Evolutionary conservation across 345 rosid genomes (phyloP).

Genomic region (Salix udensis): DNA sequence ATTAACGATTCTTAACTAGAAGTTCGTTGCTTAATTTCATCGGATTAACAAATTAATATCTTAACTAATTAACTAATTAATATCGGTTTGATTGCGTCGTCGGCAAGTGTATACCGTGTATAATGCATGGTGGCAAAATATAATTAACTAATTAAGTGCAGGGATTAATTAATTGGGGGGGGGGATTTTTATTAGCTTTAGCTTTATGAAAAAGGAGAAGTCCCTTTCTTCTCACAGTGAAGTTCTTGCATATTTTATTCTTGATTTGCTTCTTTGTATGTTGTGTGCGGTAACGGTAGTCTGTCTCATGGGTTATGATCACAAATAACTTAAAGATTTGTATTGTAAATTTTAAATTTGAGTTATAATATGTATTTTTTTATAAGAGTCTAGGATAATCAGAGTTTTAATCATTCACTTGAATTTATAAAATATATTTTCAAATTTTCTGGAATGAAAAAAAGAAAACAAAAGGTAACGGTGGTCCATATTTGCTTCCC

Average conservation of each 20-base stretch:
- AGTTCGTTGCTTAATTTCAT: not conserved
- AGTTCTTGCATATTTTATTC: not conserved
- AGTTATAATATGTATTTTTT: no score
- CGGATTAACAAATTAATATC: not conserved
- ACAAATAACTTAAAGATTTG: no score
- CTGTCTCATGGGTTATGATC: not conserved
- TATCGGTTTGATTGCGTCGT: not conserved
- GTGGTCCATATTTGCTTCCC: constrained; percentile 26
- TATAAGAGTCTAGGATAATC: no score
- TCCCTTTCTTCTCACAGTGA: constrained; percentile 27
- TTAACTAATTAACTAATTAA: no score
- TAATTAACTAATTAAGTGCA: not conserved
- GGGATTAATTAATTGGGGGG: constrained; percentile 7
- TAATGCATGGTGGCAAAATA: not conserved
- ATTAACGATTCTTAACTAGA: not conserved
- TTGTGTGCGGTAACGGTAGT: constrained; percentile 22
- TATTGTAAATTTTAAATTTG: no score
- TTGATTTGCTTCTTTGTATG: not conserved
- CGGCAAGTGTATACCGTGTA: not conserved
- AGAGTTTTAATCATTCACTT: no score
- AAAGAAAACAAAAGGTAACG: not conserved
- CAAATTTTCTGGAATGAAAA: no score
- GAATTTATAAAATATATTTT: no score
- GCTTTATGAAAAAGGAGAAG: constrained; percentile 14
- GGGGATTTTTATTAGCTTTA: constrained; percentile 8